Percentiles rank a stretch among this genome's conserved stretches.
Conservation (phyloP, 2,329 filamentous ascomycete species). For the Aspergillus ochraceus region DNA sequence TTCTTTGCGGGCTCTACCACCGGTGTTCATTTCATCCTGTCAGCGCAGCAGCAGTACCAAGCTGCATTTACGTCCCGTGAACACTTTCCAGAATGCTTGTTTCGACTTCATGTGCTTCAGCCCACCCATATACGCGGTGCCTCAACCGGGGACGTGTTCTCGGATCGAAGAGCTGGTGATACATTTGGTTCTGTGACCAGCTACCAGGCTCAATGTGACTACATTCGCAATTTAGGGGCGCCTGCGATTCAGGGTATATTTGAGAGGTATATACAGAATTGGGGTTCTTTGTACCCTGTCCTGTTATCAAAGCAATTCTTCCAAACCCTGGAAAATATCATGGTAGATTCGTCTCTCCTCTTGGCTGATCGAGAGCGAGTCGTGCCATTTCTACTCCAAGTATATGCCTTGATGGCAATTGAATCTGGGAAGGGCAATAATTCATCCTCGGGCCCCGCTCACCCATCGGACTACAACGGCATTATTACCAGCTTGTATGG, state of each 20-base stretch:
- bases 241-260: not conserved
- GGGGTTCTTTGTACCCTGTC: not conserved
- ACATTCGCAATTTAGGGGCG: not conserved
- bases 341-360: not conserved
- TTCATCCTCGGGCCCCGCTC: too few relatives aligned
- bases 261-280: not conserved
- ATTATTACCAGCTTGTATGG: not conserved
- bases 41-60: not conserved
- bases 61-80: not conserved
- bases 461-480: too few relatives aligned
- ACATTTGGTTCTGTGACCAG: not conserved
- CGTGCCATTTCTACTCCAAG: not conserved
- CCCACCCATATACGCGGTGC: not conserved
- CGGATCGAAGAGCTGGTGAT: not conserved
- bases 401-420: not conserved
- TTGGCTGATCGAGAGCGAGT: not conserved
- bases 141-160: too few relatives aligned
- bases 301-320: not conserved
- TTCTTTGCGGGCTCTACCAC: conserved; percentile 7
- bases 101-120: not conserved
- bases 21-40: conserved; percentile 3
- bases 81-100: not conserved
- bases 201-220: not conserved
- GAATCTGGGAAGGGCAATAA: too few relatives aligned
- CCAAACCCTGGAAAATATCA: not conserved